Evolutionary conservation across 2,329 filamentous ascomycete species (phyloP), one percentile per base, ranked within the genome.

Genomic region (Hypoxylon sp.): DNA sequence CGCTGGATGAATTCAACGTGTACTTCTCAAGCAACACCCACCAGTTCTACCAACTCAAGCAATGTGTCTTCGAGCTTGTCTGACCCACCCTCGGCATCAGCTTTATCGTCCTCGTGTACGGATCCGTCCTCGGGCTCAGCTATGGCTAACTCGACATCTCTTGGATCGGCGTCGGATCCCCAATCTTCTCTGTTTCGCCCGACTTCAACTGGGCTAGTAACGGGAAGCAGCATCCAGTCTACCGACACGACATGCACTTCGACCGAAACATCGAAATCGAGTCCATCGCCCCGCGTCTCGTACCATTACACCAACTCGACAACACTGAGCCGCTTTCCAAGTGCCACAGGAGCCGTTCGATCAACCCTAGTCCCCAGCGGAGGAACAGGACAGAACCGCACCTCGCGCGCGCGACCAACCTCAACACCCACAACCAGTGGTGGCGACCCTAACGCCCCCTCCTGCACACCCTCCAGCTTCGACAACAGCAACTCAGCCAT

Each of bases 201-300:
- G n/a, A 49, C 32, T 38, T 38, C 47, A 5, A 26, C 29, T 6
- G 16, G 47, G 6, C 11, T 16, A 4, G 41, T 23, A 3, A 40
- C 37, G 4, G 23, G 15, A 32, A 44, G 32, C 19, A 17, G n/a
- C 2, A 26, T 7, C 13, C 9, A 8, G 2, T 40, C 42, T 16
- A 34, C 7, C 5, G 55, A 58, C 41, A 55, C 55, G 13, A 56
- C 38, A 7, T 58, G 55, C 34, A 37, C 48, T n/a, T 19, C 35
- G 12, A 52, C n/a, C n/a, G n/a, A n/a, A n/a, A n/a, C n/a, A n/a
- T 16, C 35, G 15, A 45, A 27, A 19, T 3, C 16, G 12, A 21
- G 36, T 15, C 31, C 50, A 8, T 16, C 17, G 13, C 12, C 41
- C 3, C 21, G 27, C 26, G 38, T 20, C 13, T 35, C 42, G 13